Evolutionary conservation across 2,329 filamentous ascomycete genomes (phyloP), one percentile per base, ranked within the genome.

Genomic region (Venturia asperata): DNA sequence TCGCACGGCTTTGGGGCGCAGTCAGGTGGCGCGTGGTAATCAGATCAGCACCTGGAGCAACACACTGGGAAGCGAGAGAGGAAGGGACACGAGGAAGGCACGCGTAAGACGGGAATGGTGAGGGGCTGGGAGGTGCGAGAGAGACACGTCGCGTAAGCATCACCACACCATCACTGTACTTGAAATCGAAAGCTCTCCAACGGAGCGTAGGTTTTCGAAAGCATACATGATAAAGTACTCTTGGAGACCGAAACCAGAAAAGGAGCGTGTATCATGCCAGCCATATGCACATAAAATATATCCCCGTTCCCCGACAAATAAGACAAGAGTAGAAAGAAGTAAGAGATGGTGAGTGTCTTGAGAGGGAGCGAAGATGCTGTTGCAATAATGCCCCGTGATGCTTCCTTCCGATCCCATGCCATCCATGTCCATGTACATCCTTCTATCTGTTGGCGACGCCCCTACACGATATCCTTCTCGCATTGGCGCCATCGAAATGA

Each of bases 401-500:
- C 34, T 41, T 15, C 39, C 10, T 42, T 42, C 58, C 19, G 58
- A 21, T 61, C 37, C 17, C 60, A 45, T 27, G 21, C 21, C 34
- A 21, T 27, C 34, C 58, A 41, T 21, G 24, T 19, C 37, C 21
- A 61, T 61, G 58, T 15, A 19, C 1, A 15, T 34, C 49, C 27
- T 56, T 58, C 52, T 37, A 58, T 58, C 30, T 37, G 37, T 39
- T 5, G 27, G 1, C 19, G 30, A 34, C 6, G 30, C 30, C 30
- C n/a, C 37, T 43, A n/a, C 58, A 61, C 37, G 37, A 61, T 3
- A 17, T 42, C 6, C 15, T 0, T 37, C 6, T 24, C 30, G 34
- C 58, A 21, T 61, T 17, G 58, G 37, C 60, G 60, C 60, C 39
- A 30, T 41, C 1, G 52, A 37, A 43, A 61, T 61, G 60, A 27